These are phyloP conservation scores for Pestalotiopsis sp. DNA, from an alignment of 2,329 filamentous ascomycete genomes.

Conservation along the genomic window DNA sequence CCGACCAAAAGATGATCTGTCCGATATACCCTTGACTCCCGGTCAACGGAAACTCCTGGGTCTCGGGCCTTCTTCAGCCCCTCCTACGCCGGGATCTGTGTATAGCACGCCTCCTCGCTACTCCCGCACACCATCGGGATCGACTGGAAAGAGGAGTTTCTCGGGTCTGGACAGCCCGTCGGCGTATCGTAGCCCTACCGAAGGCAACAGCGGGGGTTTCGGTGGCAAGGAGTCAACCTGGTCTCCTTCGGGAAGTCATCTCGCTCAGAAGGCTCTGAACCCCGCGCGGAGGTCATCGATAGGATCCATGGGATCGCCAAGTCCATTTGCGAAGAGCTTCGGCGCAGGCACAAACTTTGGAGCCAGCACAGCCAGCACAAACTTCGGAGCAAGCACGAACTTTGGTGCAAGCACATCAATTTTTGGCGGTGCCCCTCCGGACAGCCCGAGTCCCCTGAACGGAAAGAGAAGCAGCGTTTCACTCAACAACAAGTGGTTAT, in stretches of 20 bases:
- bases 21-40: conserved; percentile 90
- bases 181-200: conserved; percentile 29
- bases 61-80: conserved; percentile 66
- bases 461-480: conserved; percentile 74
- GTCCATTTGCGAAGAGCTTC: conserved; percentile 62
- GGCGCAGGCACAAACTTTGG: conserved; percentile 56
- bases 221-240: conserved; percentile 44
- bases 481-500: conserved; percentile 93
- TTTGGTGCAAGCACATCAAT: conserved; percentile 46
- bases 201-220: conserved; percentile 32
- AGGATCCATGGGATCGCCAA: conserved; percentile 55
- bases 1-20: conserved; percentile 72
- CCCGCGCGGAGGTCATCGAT: conserved; percentile 64
- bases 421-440: conserved; percentile 57
- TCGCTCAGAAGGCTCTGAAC: conserved; percentile 70
- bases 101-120: conserved; percentile 90
- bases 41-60: conserved; percentile 84
- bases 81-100: conserved; percentile 68
- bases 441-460: conserved; percentile 64
- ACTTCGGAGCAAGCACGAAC: conserved; percentile 52
- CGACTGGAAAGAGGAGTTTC: conserved; percentile 62
- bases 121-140: conserved; percentile 72
- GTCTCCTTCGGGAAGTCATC: conserved; percentile 48
- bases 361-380: conserved; percentile 58
- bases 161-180: conserved; percentile 56